A percentile compares a stretch with the other conserved stretches of the same genome.
Conservation (phyloP, 306 rosid genomes). For the Corylus americana region DNA sequence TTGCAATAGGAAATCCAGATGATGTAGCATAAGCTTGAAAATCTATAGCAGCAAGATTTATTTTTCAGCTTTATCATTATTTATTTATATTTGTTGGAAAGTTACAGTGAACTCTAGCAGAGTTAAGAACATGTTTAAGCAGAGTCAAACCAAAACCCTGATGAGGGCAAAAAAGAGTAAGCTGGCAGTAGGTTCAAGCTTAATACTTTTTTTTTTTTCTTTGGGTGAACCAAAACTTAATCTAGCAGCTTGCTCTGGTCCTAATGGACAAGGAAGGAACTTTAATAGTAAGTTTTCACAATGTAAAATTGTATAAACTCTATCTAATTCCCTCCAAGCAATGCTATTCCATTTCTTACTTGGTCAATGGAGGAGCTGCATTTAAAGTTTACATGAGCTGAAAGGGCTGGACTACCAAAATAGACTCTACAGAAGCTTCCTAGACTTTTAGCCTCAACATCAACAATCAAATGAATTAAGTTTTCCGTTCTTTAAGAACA, state of each 20-base stretch:
- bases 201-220: background rate
- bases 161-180: background rate
- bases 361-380: background rate
- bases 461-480: background rate
- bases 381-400: background rate
- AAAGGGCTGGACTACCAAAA: background rate
- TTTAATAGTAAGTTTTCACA: too few species aligned
- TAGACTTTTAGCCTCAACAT: background rate
- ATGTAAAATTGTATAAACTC: background rate
- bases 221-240: background rate
- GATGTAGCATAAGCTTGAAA: background rate
- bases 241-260: background rate
- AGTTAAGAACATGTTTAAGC: background rate
- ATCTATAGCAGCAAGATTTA: background rate
- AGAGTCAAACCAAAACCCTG: background rate
- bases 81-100: background rate
- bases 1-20: background rate
- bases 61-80: background rate
- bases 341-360: background rate
- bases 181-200: background rate
- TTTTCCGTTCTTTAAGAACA: background rate
- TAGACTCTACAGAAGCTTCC: background rate
- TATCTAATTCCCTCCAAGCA: background rate
- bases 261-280: background rate
- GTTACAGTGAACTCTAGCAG: background rate